Evolutionary conservation across 768 basidiomycete genomes (phyloP).

Genomic region (Phaffia australis): DNA sequence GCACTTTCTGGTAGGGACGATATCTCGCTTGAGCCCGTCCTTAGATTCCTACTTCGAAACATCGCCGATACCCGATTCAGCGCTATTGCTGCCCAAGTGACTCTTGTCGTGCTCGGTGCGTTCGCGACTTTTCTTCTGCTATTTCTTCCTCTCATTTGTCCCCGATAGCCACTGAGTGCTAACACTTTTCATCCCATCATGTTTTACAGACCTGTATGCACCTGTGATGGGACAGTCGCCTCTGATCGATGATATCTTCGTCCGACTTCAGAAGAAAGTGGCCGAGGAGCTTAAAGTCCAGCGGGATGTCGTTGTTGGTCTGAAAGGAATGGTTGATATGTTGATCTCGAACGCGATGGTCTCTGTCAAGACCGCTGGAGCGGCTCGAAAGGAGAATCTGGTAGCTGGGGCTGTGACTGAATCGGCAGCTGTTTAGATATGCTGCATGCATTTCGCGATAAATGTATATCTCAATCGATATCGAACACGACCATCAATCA

Average conservation of each 20-base stretch:
- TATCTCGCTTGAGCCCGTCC: conserved; percentile 77
- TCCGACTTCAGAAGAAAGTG: conserved; percentile 73
- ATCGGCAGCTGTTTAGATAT: too few species aligned
- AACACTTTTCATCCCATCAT: not conserved
- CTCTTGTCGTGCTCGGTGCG: conserved; percentile 72
- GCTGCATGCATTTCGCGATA: too few species aligned
- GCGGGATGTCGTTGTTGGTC: conserved; percentile 49
- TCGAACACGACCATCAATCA: too few species aligned
- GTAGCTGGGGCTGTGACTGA: too few species aligned
- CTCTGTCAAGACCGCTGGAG: too few species aligned
- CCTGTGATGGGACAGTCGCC: conserved; percentile 90
- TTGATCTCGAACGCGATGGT: conserved; percentile 12
- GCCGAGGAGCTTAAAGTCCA: conserved; percentile 77
- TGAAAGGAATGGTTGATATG: conserved; percentile 26
- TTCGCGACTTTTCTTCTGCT: conserved; percentile 1
- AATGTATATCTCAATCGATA: too few species aligned
- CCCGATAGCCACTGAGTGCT: not conserved
- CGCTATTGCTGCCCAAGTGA: conserved; percentile 71
- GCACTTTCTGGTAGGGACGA: conserved; percentile 88
- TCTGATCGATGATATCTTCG: conserved; percentile 73
- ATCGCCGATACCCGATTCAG: conserved; percentile 85
- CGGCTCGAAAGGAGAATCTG: too few species aligned
- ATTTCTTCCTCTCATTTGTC: not conserved
- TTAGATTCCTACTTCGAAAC: conserved; percentile 74
- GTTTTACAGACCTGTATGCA: conserved; percentile 67